These are phyloP conservation scores for Acrocalymma vagum DNA, from an alignment of 2,329 filamentous ascomycete species.

Conservation along the genomic window DNA sequence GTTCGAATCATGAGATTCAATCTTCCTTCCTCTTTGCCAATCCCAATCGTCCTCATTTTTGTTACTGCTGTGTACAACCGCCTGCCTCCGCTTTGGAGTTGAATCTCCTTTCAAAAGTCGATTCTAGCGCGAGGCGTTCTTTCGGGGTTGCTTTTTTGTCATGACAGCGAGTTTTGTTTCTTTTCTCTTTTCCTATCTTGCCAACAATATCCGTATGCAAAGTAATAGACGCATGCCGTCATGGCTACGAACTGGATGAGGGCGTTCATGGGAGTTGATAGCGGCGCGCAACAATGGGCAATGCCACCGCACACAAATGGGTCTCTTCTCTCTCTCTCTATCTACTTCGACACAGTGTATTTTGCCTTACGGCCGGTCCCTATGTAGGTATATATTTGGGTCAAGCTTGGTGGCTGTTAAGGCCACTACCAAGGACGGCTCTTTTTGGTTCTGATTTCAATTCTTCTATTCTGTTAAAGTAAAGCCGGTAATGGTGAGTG, in stretches of 20 bases:
- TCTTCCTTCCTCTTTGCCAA: background rate
- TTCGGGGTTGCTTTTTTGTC: too few relatives aligned
- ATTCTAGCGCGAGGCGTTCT: too few relatives aligned
- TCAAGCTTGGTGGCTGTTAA: too few relatives aligned
- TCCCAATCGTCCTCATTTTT: background rate
- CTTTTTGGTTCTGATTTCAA: background rate
- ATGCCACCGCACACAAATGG: constrained; percentile 15
- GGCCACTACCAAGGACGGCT: background rate
- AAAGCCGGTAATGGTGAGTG: too few relatives aligned
- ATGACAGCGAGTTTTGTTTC: background rate
- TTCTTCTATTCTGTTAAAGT: too few relatives aligned
- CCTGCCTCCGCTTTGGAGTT: too few relatives aligned
- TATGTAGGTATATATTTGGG: too few relatives aligned
- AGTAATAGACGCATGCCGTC: constrained; percentile 51
- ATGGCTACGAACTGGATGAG: constrained; percentile 44
- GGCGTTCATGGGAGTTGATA: constrained; percentile 20
- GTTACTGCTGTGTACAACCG: background rate
- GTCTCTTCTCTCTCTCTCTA: constrained; percentile 15
- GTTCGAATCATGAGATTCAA: constrained; percentile 31
- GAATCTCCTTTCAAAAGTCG: too few relatives aligned
- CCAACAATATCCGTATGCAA: constrained; percentile 10
- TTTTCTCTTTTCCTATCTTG: background rate
- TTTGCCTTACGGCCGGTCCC: too few relatives aligned
- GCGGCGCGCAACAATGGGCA: too few relatives aligned
- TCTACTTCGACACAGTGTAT: constrained; percentile 19